Conservation (phyloP, 805 yeast species). For the Nakazawaea ambrosiae region DNA sequence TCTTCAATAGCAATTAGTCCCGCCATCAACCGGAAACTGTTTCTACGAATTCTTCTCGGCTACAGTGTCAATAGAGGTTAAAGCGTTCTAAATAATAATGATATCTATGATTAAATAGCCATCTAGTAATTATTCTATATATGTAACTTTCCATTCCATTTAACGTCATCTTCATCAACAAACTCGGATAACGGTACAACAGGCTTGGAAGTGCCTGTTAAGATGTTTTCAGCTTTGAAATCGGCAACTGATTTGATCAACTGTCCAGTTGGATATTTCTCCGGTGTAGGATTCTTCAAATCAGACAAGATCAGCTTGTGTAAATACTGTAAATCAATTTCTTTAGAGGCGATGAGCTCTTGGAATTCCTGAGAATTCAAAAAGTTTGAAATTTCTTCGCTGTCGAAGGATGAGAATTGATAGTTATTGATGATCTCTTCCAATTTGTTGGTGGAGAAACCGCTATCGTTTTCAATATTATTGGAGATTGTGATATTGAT, state of each 20-base stretch:
- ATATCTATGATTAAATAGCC: no score
- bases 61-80: no score
- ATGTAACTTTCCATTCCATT: neutral
- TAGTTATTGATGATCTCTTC: conserved; percentile 14
- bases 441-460: conserved; percentile 18
- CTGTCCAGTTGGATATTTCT: conserved; percentile 42
- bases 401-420: neutral
- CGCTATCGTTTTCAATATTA: conserved; percentile 19
- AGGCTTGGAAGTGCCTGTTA: conserved; percentile 63
- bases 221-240: conserved; percentile 47
- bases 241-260: conserved; percentile 36
- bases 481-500: conserved; percentile 22
- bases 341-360: conserved; percentile 4
- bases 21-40: no score
- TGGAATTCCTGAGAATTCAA: neutral
- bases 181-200: conserved; percentile 17
- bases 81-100: no score
- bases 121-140: no score
- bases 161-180: conserved; percentile 16
- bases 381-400: conserved; percentile 1
- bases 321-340: conserved; percentile 6
- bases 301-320: conserved; percentile 7
- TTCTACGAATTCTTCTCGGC: no score
- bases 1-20: no score
- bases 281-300: conserved; percentile 24